Percentiles rank a stretch among this genome's conserved stretches.
phyloP scores from a whole-genome alignment of 2,329 filamentous ascomycete species.

The Apiospora rasikravindrae region DNA sequence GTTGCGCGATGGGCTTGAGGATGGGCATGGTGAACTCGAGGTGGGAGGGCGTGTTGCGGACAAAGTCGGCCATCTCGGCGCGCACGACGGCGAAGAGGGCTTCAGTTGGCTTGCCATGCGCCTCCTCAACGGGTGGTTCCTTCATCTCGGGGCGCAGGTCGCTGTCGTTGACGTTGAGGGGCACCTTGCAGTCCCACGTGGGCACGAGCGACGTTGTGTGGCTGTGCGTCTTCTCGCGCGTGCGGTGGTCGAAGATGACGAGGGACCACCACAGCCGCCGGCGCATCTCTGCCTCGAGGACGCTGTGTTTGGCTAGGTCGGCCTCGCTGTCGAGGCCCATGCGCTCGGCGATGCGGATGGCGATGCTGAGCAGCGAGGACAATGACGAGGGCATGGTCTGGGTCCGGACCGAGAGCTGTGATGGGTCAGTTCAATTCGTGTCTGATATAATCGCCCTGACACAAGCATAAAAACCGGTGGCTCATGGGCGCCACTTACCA shows the following conservation, averaged over 20 bases:
- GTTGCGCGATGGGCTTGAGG: slow-evolving; percentile 8
- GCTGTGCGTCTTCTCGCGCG: slow-evolving; percentile 55
- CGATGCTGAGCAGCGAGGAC: slow-evolving; percentile 57
- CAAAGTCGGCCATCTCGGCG: slow-evolving; percentile 45
- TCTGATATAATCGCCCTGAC: not conserved
- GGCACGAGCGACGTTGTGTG: slow-evolving; percentile 38
- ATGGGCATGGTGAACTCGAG: slow-evolving; percentile 10
- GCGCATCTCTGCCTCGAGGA: slow-evolving; percentile 63
- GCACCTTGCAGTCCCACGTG: slow-evolving; percentile 48
- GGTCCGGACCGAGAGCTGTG: slow-evolving; percentile 52
- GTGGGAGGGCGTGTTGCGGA: slow-evolving; percentile 4
- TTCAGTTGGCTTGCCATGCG: slow-evolving; percentile 43
- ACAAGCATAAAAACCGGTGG: not conserved
- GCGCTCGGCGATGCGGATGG: slow-evolving; percentile 61
- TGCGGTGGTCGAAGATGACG: slow-evolving; percentile 60
- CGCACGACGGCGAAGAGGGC: slow-evolving; percentile 48
- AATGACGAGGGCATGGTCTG: slow-evolving; percentile 54
- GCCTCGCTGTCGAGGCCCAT: slow-evolving; percentile 61
- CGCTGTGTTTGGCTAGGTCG: slow-evolving; percentile 28
- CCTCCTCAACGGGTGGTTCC: slow-evolving; percentile 31
- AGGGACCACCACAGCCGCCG: slow-evolving; percentile 68
- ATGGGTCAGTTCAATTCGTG: slow-evolving; percentile 9
- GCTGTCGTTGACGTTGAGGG: slow-evolving; percentile 51
- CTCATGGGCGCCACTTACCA: slow-evolving; percentile 46
- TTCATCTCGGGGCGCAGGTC: slow-evolving; percentile 50